Evolutionary conservation across 2,329 filamentous ascomycete species (phyloP), one percentile per base, ranked within the genome.

Genomic region (Talaromyces sp.): DNA sequence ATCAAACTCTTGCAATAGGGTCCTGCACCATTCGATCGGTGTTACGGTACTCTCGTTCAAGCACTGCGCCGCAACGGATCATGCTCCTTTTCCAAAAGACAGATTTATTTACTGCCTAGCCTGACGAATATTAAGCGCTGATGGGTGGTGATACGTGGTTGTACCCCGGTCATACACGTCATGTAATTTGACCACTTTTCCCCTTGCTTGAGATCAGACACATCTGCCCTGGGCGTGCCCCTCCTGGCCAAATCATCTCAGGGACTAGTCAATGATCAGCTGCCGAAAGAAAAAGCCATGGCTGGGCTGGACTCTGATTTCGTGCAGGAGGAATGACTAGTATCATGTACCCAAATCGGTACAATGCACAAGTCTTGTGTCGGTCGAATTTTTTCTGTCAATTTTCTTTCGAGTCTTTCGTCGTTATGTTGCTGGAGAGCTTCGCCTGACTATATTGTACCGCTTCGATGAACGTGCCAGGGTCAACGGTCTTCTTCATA

Each of bases 301-400:
- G 46, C 58, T 60, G 46, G 35, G 46, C 58, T 60, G 37, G 46
- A 54, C 46, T 55, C 46, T 46, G 57, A 35, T 60, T 23, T 25
- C 35, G 33, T 40, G 54, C 54, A 40, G 54, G 33, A 39, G 37
- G 7, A 37, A 18, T 33, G 48, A 33, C 48, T 52, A 52, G 48
- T 52, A 21, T 21, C 25, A 33, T 52, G 28, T 33, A 5, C 28
- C 44, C 23, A 35, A 9, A 52, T 33, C 28, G n/a, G 23, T 28
- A n/a, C 23, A 50, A n/a, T 50, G 46, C 14, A 50, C 16, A 28
- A 44, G 18, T 8, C 23, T 28, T 33, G 28, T 21, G 42, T 35
- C 33, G 28, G 42, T 37, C 57, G n/a, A 59, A 59, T 59, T 14
- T 59, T 14, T 21, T 48, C 42, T 59, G 57, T 48, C 31, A 5